These are phyloP conservation scores for Boechera retrofracta DNA, from an alignment of 345 rosid species.

Conservation along the genomic window DNA sequence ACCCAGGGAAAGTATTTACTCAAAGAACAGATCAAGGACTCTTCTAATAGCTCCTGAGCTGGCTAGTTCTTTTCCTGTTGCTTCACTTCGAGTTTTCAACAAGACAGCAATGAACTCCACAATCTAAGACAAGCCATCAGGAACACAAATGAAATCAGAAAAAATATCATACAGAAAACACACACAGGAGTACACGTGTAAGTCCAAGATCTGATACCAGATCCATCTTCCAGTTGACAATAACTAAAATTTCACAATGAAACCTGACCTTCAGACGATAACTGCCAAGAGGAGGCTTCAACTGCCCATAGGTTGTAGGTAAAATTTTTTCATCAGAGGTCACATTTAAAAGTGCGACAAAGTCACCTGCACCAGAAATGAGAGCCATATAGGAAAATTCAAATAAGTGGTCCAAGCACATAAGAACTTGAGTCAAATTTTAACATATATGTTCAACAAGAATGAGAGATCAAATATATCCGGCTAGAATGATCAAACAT, in stretches of 20 bases:
- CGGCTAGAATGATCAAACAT: constrained; percentile 11
- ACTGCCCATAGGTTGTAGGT: constrained; percentile 89
- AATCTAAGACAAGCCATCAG: constrained; percentile 55
- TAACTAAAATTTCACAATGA: constrained; percentile 19
- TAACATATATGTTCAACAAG: constrained; percentile 12
- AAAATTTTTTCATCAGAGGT: constrained; percentile 80
- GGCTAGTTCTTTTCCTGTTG: constrained; percentile 80
- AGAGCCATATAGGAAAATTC: constrained; percentile 17
- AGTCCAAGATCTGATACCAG: constrained; percentile 9
- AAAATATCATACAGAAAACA: constrained; percentile 9
- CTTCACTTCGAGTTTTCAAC: constrained; percentile 75
- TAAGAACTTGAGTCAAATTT: constrained; percentile 19
- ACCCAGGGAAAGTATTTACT: constrained; percentile 57
- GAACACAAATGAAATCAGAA: constrained; percentile 16
- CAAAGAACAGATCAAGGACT: constrained; percentile 81
- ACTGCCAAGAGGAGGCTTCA: constrained; percentile 96
- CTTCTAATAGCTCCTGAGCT: constrained; percentile 77
- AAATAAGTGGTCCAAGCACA: constrained; percentile 12
- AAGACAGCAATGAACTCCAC: constrained; percentile 97
- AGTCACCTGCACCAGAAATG: constrained; percentile 63
- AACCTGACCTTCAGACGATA: constrained; percentile 87
- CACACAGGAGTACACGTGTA: neutral
- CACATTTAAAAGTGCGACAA: constrained; percentile 71
- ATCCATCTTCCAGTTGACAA: constrained; percentile 18
- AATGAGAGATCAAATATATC: constrained; percentile 22